phyloP scores from a whole-genome alignment of 163 green algal species.

The Scenedesmus sp. region DNA sequence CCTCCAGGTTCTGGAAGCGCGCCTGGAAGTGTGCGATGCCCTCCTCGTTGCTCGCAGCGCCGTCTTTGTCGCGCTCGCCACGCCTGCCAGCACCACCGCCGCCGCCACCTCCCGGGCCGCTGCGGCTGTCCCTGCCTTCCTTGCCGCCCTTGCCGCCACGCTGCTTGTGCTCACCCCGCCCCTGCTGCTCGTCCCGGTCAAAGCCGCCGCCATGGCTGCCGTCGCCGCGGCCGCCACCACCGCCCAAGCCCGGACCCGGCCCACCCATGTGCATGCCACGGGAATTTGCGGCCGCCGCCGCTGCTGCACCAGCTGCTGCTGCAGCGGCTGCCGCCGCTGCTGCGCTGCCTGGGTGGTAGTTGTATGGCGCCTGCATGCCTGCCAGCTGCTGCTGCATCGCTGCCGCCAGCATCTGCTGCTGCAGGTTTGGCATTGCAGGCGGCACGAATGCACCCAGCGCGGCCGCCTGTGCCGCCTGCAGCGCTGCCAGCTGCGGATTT shows the following conservation, averaged over 20 bases:
- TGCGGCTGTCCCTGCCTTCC: constrained; percentile 18
- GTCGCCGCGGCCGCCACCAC: background rate
- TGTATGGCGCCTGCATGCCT: constrained; percentile 26
- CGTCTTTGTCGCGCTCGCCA: constrained; percentile 40
- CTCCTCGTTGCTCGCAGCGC: constrained; percentile 57
- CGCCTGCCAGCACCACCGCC: constrained; percentile 28
- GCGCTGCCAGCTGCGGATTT: constrained; percentile 45
- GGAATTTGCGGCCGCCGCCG: constrained; percentile 56
- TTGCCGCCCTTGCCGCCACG: constrained; percentile 46
- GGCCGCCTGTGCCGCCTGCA: constrained; percentile 59
- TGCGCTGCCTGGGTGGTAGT: constrained; percentile 57
- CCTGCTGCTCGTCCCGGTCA: constrained; percentile 26
- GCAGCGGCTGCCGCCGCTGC: constrained; percentile 77
- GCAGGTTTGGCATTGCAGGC: background rate
- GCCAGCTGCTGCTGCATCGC: constrained; percentile 50
- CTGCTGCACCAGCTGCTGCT: constrained; percentile 69
- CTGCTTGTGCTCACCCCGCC: constrained; percentile 26
- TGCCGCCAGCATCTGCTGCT: constrained; percentile 47
- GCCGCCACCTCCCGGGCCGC: constrained; percentile 48
- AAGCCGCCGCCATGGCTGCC: constrained; percentile 22
- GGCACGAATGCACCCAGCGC: constrained; percentile 35
- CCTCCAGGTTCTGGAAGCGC: constrained; percentile 83
- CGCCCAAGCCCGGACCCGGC: background rate
- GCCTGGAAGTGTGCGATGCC: constrained; percentile 48
- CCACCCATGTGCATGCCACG: constrained; percentile 22